These are phyloP conservation scores for Coriaria nepalensis DNA, from an alignment of 306 rosid species.

Conservation along the genomic window DNA sequence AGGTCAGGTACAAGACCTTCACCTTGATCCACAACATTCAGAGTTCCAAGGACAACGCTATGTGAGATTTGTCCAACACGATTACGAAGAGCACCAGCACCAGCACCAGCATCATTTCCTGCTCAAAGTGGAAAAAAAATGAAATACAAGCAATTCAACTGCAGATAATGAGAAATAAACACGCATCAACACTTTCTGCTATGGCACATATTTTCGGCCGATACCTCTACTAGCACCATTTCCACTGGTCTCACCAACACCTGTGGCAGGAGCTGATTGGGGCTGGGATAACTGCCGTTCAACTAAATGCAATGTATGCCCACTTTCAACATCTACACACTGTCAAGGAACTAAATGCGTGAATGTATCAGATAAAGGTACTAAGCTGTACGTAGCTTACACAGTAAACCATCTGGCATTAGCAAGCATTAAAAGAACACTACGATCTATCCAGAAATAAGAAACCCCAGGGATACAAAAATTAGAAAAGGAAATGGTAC, in stretches of 20 bases:
- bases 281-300: constrained; percentile 68
- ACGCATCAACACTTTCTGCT: neutral
- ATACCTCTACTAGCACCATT: constrained; percentile 36
- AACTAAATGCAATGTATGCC: constrained; percentile 91
- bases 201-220: constrained; percentile 8
- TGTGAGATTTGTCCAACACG: constrained; percentile 89
- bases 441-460: neutral
- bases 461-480: neutral
- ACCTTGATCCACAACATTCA: constrained; percentile 87
- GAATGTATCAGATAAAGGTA: neutral
- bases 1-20: constrained; percentile 79
- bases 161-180: neutral
- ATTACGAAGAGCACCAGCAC: constrained; percentile 49
- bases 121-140: constrained; percentile 14
- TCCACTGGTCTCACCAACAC: constrained; percentile 38
- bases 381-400: no score
- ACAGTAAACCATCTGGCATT: no score
- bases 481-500: neutral
- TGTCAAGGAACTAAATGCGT: constrained; percentile 35
- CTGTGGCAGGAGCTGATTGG: constrained; percentile 37
- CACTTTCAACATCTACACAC: constrained; percentile 71
- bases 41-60: constrained; percentile 91
- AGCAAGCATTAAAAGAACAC: neutral
- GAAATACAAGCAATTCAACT: constrained; percentile 4
- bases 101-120: constrained; percentile 51